Conservation (phyloP, 495 filamentous ascomycete genomes). For the Xanthoparmelia taractica region DNA sequence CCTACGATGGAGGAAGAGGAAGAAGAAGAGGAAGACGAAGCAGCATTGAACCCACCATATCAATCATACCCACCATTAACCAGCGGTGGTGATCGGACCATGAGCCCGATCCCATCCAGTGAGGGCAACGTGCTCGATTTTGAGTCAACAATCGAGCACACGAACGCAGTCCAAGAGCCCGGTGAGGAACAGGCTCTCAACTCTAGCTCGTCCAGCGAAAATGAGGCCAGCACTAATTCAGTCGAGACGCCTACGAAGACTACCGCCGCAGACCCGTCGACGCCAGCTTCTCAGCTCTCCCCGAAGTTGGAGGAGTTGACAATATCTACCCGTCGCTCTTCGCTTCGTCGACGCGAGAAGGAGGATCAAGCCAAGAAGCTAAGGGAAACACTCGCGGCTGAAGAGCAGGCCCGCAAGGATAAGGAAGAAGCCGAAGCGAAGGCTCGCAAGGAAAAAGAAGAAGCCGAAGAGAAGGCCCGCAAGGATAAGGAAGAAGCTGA, state of each 20-base stretch:
- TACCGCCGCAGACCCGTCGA: not conserved
- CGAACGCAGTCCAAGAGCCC: not conserved
- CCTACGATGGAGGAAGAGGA: not conserved
- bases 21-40: not conserved
- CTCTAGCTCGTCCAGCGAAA: not conserved
- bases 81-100: not conserved
- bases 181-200: not conserved
- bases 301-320: conserved; percentile 2
- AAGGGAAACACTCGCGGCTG: conserved; percentile 9
- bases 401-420: conserved; percentile 15
- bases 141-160: not conserved
- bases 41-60: not conserved
- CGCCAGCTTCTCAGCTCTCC: conserved; percentile 2
- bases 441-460: conserved; percentile 8
- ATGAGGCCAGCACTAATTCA: not conserved
- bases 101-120: not conserved
- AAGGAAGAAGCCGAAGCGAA: conserved; percentile 16
- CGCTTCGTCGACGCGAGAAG: not conserved
- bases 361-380: conserved; percentile 9
- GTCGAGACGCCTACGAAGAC: not conserved
- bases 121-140: not conserved
- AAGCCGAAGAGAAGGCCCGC: conserved; percentile 16
- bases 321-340: conserved; percentile 6
- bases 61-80: not conserved
- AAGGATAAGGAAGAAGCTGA: conserved; percentile 10